These are phyloP conservation scores for Talaromyces liani DNA, from an alignment of 495 filamentous ascomycete species.

Conservation along the genomic window DNA sequence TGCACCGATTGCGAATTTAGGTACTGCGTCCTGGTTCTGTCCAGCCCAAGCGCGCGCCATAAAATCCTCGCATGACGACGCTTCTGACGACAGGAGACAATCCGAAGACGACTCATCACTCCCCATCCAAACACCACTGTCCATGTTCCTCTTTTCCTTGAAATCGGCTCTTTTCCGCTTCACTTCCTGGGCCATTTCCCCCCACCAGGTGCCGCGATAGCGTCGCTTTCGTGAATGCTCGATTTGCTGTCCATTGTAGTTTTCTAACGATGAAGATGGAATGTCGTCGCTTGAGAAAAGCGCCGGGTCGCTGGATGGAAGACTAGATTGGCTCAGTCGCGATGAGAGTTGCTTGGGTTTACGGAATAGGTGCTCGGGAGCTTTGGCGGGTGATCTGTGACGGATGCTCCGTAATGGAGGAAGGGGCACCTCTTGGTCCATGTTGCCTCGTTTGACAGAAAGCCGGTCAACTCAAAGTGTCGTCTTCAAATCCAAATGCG, in stretches of 20 bases:
- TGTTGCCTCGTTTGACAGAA: constrained; percentile 9
- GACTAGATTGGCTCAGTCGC: constrained; percentile 29
- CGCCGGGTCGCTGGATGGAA: constrained; percentile 64
- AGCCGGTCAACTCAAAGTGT: neutral
- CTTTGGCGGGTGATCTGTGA: constrained; percentile 27
- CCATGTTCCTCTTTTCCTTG: constrained; percentile 52
- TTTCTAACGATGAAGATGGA: constrained; percentile 58
- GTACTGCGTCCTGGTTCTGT: neutral
- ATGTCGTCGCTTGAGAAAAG: constrained; percentile 76
- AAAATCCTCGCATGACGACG: constrained; percentile 29
- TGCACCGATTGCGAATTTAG: neutral
- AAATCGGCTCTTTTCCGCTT: constrained; percentile 51
- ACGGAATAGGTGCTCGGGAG: constrained; percentile 17
- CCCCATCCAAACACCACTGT: constrained; percentile 78
- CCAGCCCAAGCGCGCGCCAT: constrained; percentile 18
- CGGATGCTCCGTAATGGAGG: constrained; percentile 35
- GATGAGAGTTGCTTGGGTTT: constrained; percentile 28
- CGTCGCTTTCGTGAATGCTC: constrained; percentile 49
- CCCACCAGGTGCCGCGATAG: constrained; percentile 66
- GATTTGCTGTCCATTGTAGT: constrained; percentile 43
- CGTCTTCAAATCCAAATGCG: neutral
- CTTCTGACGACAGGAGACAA: constrained; percentile 28
- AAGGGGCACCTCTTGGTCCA: constrained; percentile 39
- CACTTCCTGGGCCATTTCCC: constrained; percentile 43
- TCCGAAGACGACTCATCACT: constrained; percentile 46